Evolutionary conservation across 2,329 filamentous ascomycete species (phyloP).

Genomic region (Grosmannia serpens): DNA sequence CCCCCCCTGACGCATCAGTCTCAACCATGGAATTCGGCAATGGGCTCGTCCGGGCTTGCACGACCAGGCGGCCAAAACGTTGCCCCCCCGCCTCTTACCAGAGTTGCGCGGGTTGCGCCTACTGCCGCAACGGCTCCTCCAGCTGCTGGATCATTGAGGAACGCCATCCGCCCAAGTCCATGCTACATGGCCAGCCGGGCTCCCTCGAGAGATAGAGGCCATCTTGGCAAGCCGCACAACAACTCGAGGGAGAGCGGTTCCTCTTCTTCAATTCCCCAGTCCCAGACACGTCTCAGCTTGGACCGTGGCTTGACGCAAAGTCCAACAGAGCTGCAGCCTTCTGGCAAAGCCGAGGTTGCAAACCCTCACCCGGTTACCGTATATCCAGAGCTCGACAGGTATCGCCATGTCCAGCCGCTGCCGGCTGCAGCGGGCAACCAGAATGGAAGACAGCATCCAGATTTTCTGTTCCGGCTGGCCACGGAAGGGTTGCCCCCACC

Average conservation of each 20-base stretch:
- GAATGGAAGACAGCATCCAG: constrained; percentile 23
- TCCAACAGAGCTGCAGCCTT: constrained; percentile 29
- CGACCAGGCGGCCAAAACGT: constrained; percentile 13
- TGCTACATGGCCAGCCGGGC: constrained; percentile 25
- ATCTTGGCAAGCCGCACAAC: constrained; percentile 22
- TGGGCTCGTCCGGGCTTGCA: constrained; percentile 13
- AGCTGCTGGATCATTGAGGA: constrained; percentile 21
- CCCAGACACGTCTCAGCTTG: constrained; percentile 25
- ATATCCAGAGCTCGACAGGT: constrained; percentile 52
- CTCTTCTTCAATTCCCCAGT: constrained; percentile 30
- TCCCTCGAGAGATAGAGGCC: constrained; percentile 9
- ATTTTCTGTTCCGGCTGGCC: constrained; percentile 43
- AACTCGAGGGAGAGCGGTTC: constrained; percentile 28
- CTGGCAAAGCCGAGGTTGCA: constrained; percentile 29
- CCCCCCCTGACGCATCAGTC: constrained; percentile 30
- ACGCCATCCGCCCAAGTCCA: constrained; percentile 38
- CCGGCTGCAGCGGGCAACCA: constrained; percentile 13
- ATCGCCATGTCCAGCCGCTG: constrained; percentile 35
- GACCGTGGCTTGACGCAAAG: constrained; percentile 32
- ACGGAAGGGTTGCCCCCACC: constrained; percentile 53
- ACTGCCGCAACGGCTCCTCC: not conserved
- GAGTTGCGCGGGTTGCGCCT: not conserved
- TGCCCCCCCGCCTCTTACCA: constrained; percentile 14
- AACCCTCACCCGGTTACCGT: constrained; percentile 32
- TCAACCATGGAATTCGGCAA: constrained; percentile 29